phyloP scores from a whole-genome alignment of 2,329 filamentous ascomycete species.

The Venturiaceae sp. region DNA sequence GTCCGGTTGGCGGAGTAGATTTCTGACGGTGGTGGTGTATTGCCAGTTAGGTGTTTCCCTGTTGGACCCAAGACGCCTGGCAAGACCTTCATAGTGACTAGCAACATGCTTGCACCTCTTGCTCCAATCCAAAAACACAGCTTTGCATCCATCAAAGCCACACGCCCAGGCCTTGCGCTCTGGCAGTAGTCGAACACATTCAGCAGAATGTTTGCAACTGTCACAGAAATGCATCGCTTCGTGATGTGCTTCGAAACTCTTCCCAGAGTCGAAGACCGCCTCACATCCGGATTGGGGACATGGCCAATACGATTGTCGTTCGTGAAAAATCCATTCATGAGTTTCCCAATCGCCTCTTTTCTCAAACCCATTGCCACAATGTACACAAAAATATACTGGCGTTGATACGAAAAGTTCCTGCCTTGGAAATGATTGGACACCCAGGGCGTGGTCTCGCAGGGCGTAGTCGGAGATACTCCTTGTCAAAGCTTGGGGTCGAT shows the following conservation, averaged over 20 bases:
- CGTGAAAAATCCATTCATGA: conserved; percentile 8
- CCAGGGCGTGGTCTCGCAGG: not conserved
- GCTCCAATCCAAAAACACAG: conserved; percentile 5
- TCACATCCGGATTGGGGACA: conserved; percentile 5
- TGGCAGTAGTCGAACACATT: conserved; percentile 2
- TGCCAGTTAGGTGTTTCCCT: conserved; percentile 1
- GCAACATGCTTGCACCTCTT: conserved; percentile 8
- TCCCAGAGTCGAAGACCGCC: not conserved
- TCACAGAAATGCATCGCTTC: conserved; percentile 2
- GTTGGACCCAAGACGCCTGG: not conserved
- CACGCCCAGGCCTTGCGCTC: conserved; percentile 6
- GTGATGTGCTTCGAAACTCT: conserved; percentile 3
- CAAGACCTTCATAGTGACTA: conserved; percentile 2
- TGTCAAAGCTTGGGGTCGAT: not conserved
- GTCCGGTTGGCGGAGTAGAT: conserved; percentile 7
- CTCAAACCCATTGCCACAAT: conserved; percentile 5
- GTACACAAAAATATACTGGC: conserved; percentile 1
- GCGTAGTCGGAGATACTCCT: conserved; percentile 3
- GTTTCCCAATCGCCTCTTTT: conserved; percentile 4
- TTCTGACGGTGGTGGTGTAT: conserved; percentile 4
- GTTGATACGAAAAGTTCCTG: not conserved
- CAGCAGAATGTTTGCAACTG: not conserved
- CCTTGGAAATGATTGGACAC: not conserved
- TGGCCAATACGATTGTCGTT: conserved; percentile 8
- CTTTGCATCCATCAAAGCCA: conserved; percentile 8